These are phyloP conservation scores for Arthrobotrys musiformis DNA, from an alignment of 2,329 filamentous ascomycete genomes.

Conservation along the genomic window DNA sequence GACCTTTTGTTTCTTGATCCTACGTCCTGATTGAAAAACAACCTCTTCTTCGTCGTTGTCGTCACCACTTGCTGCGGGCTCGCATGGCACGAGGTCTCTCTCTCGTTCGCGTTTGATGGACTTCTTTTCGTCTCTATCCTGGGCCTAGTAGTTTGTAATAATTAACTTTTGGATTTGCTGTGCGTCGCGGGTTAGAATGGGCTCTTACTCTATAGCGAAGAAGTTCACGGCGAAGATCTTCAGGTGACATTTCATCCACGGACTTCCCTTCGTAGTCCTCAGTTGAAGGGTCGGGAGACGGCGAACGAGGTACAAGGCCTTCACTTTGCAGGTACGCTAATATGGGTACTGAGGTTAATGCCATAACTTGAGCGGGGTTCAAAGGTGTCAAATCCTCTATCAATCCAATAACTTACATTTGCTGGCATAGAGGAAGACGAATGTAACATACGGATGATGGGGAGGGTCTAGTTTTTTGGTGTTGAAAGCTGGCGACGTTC, in stretches of 20 bases:
- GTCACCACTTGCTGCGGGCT: neutral
- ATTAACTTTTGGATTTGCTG: neutral
- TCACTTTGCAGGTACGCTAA: conserved; percentile 37
- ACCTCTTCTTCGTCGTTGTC: conserved; percentile 17
- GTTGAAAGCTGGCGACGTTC: neutral
- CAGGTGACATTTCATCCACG: conserved; percentile 24
- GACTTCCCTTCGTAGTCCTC: neutral
- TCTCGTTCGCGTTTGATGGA: conserved; percentile 2
- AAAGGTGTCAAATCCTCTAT: neutral
- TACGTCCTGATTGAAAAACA: conserved; percentile 9
- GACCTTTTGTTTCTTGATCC: conserved; percentile 13
- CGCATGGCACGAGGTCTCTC: neutral
- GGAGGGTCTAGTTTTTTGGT: neutral
- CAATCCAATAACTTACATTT: conserved; percentile 10
- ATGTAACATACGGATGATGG: conserved; percentile 20
- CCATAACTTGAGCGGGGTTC: neutral
- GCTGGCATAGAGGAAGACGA: conserved; percentile 37
- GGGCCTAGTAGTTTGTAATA: neutral
- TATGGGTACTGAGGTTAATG: neutral
- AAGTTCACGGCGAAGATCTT: conserved; percentile 24
- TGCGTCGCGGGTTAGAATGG: neutral
- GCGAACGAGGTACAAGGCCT: conserved; percentile 31
- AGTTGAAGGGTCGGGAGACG: conserved; percentile 5
- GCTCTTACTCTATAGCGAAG: conserved; percentile 25
- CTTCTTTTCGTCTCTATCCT: neutral